A percentile compares a stretch with the other conserved stretches of the same genome.
Conservation (phyloP, 2,329 filamentous ascomycete species). For the Fusarium sp. region DNA sequence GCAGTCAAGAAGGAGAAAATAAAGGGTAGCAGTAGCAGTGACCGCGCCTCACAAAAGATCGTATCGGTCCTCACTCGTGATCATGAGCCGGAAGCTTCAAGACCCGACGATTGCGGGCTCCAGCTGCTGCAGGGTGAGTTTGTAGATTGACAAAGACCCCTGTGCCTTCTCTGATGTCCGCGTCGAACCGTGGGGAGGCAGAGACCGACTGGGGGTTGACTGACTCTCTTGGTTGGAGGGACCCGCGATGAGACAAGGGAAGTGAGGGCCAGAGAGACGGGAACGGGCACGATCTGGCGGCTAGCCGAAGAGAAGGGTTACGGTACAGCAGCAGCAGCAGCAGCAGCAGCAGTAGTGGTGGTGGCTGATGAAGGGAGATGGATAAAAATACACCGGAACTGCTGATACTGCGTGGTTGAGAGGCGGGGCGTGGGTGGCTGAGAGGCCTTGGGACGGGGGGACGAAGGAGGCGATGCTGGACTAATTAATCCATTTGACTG, state of each 20-base stretch:
- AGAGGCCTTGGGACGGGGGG: constrained; percentile 5
- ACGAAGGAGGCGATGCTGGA: constrained; percentile 1
- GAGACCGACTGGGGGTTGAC: neutral
- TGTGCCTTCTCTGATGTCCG: neutral
- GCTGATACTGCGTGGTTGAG: constrained; percentile 8
- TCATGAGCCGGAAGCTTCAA: constrained; percentile 16
- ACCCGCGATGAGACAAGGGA: neutral
- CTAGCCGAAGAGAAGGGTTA: neutral
- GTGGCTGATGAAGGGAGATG: constrained; percentile 33
- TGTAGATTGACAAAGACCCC: neutral
- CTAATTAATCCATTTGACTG: neutral
- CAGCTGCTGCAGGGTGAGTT: neutral
- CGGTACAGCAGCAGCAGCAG: neutral
- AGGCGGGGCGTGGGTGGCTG: constrained; percentile 28
- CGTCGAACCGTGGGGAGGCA: neutral
- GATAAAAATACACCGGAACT: constrained; percentile 38
- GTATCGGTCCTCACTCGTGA: neutral
- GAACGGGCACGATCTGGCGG: neutral
- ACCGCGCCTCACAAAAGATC: constrained; percentile 22
- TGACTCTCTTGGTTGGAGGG: neutral
- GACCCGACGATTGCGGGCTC: constrained; percentile 14
- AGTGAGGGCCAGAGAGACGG: neutral
- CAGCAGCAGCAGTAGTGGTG: neutral
- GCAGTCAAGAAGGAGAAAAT: constrained; percentile 11
- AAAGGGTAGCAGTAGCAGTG: constrained; percentile 1